A percentile compares a stretch with the other conserved stretches of the same genome.
These are phyloP conservation scores for Eucalyptus erythrocorys DNA, from an alignment of 345 rosid genomes.

Conservation along the genomic window DNA sequence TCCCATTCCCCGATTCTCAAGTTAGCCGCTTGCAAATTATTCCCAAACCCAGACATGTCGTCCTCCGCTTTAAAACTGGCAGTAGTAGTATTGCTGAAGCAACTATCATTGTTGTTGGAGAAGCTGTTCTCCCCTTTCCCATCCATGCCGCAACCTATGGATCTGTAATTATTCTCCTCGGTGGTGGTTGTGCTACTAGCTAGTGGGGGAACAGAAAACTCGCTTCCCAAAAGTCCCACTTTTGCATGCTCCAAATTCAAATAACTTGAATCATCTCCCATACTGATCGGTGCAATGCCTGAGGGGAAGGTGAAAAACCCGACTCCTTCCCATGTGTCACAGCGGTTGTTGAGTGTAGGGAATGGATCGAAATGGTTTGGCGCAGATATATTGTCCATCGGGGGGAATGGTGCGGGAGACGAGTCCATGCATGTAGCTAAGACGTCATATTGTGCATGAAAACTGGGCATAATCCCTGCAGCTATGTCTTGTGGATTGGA, in stretches of 20 bases:
- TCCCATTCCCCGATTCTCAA: constrained; percentile 87
- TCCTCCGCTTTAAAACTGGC: constrained; percentile 31
- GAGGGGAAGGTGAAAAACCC: constrained; percentile 20
- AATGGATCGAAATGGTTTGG: constrained; percentile 34
- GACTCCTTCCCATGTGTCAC: constrained; percentile 17
- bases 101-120: constrained; percentile 22
- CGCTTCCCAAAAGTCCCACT: constrained; percentile 26
- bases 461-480: constrained; percentile 18
- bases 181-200: constrained; percentile 12
- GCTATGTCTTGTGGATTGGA: constrained; percentile 26
- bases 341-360: constrained; percentile 11
- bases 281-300: constrained; percentile 11
- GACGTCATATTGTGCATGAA: constrained; percentile 30
- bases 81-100: constrained; percentile 24
- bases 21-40: constrained; percentile 60
- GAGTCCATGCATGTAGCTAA: constrained; percentile 40
- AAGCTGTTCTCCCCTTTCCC: constrained; percentile 6
- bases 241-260: constrained; percentile 26
- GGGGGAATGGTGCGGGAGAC: constrained; percentile 28
- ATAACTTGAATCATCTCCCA: constrained; percentile 12
- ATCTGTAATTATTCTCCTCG: background rate
- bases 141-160: constrained; percentile 5
- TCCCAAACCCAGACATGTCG: constrained; percentile 40
- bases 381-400: constrained; percentile 21
- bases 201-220: constrained; percentile 37